A percentile compares a stretch with the other conserved stretches of the same genome.
phyloP scores from a whole-genome alignment of 164 flowering plant species.

The Aristolochia fimbriata region DNA sequence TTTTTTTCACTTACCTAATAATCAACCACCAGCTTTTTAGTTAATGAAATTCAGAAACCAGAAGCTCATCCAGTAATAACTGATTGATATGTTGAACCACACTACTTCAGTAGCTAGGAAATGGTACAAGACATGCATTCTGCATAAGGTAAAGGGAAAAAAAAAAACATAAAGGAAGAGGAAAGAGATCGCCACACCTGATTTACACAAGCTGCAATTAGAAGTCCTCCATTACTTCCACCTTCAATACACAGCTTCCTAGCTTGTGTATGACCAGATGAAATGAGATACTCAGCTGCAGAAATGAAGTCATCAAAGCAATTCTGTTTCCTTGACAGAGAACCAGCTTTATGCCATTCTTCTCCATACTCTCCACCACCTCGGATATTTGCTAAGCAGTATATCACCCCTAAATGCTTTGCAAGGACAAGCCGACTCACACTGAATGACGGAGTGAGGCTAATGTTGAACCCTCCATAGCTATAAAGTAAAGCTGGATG shows the following conservation, averaged over 20 bases:
- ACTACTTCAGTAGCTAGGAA: neutral
- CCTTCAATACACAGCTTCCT: slow-evolving; percentile 91
- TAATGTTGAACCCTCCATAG: slow-evolving; percentile 93
- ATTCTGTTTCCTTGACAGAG: slow-evolving; percentile 82
- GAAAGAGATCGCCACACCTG: slow-evolving; percentile 38
- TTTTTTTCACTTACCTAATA: neutral
- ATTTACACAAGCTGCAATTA: slow-evolving; percentile 88
- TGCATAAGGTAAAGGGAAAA: no score
- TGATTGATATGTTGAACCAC: no score
- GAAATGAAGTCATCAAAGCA: slow-evolving; percentile 98
- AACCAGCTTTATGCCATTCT: slow-evolving; percentile 98
- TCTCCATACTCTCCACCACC: slow-evolving; percentile 99
- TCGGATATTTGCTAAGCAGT: slow-evolving; percentile 88
- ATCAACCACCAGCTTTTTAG: no score
- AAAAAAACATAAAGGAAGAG: neutral
- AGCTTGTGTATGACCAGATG: slow-evolving; percentile 86
- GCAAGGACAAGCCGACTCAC: slow-evolving; percentile 58
- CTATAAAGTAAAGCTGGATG: slow-evolving; percentile 87
- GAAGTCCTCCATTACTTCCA: slow-evolving; percentile 98
- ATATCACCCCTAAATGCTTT: slow-evolving; percentile 69
- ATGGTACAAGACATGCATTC: neutral
- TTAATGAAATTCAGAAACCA: neutral
- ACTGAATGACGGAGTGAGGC: slow-evolving; percentile 80
- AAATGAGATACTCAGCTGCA: slow-evolving; percentile 71
- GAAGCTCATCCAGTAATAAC: no score